phyloP scores from a whole-genome alignment of 169 alveolate species.

The Eimeria tenella region DNA sequence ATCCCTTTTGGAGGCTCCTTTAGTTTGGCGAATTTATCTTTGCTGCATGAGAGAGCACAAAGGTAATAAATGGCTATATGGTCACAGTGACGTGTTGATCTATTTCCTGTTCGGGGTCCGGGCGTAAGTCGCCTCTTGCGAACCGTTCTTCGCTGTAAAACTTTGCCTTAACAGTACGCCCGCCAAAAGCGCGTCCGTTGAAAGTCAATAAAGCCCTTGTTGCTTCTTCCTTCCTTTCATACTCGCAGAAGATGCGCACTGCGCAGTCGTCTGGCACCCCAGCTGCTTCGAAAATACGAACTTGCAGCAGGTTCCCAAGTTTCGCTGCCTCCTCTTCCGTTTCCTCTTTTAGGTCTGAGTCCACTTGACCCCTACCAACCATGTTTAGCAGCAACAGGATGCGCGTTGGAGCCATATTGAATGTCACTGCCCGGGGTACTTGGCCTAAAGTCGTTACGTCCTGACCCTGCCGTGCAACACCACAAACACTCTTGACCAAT shows the following conservation, averaged over 20 bases:
- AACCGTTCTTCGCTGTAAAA: slow-evolving; percentile 82
- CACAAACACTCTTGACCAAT: background rate
- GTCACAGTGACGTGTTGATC: slow-evolving; percentile 75
- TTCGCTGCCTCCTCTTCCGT: slow-evolving; percentile 87
- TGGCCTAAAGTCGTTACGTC: slow-evolving; percentile 72
- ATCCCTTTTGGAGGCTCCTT: slow-evolving; percentile 8
- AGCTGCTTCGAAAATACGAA: slow-evolving; percentile 81
- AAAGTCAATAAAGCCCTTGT: slow-evolving; percentile 83
- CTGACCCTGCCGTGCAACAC: slow-evolving; percentile 61
- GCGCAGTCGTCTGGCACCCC: slow-evolving; percentile 84
- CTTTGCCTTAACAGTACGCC: slow-evolving; percentile 85
- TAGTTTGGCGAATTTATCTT: background rate
- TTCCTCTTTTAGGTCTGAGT: slow-evolving; percentile 84
- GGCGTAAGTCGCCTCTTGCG: slow-evolving; percentile 73
- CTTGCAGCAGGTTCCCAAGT: slow-evolving; percentile 85
- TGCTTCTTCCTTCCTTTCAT: slow-evolving; percentile 85
- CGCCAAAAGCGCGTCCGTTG: slow-evolving; percentile 86
- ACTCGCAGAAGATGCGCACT: slow-evolving; percentile 86
- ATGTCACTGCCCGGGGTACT: slow-evolving; percentile 73
- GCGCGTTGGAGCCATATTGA: slow-evolving; percentile 81
- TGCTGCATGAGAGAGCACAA: background rate
- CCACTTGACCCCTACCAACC: slow-evolving; percentile 85
- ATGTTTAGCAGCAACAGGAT: slow-evolving; percentile 80
- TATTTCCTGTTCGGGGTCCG: slow-evolving; percentile 77
- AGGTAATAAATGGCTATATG: background rate